A percentile compares a stretch with the other conserved stretches of the same genome.
phyloP scores from a whole-genome alignment of 1,139 yeast genomes.

The Yamadazyma oceani region DNA sequence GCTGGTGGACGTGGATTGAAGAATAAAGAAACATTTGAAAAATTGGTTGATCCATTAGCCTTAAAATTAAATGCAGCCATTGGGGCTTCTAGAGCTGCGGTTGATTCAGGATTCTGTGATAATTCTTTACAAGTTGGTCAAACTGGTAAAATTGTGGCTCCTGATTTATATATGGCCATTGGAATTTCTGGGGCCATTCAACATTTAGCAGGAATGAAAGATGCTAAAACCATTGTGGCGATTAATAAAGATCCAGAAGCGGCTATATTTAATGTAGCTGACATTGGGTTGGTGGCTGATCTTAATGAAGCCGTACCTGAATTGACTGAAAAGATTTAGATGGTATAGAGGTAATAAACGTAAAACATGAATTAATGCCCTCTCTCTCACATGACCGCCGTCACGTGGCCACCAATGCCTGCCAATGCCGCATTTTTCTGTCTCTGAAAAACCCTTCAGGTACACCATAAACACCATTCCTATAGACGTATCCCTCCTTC shows the following conservation, averaged over 20 bases:
- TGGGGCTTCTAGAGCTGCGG: constrained; percentile 98
- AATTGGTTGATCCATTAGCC: constrained; percentile 80
- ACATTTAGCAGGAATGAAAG: constrained; percentile 98
- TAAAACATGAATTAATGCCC: neutral
- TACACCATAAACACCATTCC: neutral
- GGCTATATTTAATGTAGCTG: constrained; percentile 90
- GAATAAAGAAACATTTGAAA: constrained; percentile 83
- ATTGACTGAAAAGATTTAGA: constrained; percentile 65
- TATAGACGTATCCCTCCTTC: neutral
- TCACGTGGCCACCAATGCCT: too few species aligned
- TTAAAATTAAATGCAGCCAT: constrained; percentile 85
- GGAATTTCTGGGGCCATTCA: constrained; percentile 98
- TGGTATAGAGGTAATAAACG: too few species aligned
- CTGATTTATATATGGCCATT: constrained; percentile 87
- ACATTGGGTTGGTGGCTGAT: constrained; percentile 87
- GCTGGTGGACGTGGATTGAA: constrained; percentile 95
- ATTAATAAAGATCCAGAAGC: constrained; percentile 94
- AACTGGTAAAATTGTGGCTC: constrained; percentile 97
- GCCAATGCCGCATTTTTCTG: too few species aligned
- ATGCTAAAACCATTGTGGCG: constrained; percentile 89
- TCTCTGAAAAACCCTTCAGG: too few species aligned
- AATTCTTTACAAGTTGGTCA: constrained; percentile 98
- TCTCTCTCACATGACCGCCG: too few species aligned
- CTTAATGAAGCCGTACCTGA: constrained; percentile 84
- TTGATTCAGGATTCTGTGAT: constrained; percentile 93